A percentile compares a stretch with the other conserved stretches of the same genome.
Evolutionary conservation across 768 basidiomycete species (phyloP).

Genomic region (Lactarius sanguifluus): DNA sequence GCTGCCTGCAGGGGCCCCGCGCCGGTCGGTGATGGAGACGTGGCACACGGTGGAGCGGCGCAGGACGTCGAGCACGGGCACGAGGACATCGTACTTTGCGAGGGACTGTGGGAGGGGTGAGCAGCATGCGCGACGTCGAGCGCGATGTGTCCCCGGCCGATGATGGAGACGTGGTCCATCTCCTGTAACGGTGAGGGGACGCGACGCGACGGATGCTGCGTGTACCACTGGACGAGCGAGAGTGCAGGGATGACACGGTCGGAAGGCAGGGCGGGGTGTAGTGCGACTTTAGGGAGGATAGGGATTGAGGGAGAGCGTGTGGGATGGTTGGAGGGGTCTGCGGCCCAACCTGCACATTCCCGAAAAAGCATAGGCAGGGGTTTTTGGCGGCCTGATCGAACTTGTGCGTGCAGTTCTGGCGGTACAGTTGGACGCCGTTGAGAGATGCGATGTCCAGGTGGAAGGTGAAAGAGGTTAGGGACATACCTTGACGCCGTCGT

Average conservation of each 20-base stretch:
- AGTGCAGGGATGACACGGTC: slow-evolving; percentile 67
- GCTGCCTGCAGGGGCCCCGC: slow-evolving; percentile 86
- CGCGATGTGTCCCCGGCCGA: slow-evolving; percentile 95
- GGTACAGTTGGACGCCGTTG: background rate
- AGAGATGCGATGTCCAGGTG: slow-evolving; percentile 2
- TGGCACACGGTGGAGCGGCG: slow-evolving; percentile 61
- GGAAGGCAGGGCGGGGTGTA: slow-evolving; percentile 61
- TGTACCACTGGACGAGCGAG: slow-evolving; percentile 94
- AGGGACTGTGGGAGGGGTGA: slow-evolving; percentile 67
- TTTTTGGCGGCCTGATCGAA: slow-evolving; percentile 84
- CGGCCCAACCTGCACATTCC: slow-evolving; percentile 70
- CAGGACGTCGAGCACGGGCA: slow-evolving; percentile 68
- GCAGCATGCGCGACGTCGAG: slow-evolving; percentile 91
- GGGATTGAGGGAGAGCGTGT: slow-evolving; percentile 56
- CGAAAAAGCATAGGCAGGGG: slow-evolving; percentile 83
- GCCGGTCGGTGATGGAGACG: slow-evolving; percentile 79
- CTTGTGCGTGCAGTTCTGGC: slow-evolving; percentile 93
- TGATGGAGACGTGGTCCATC: slow-evolving; percentile 70
- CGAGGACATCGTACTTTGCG: slow-evolving; percentile 73
- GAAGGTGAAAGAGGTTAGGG: background rate
- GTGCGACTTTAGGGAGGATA: slow-evolving; percentile 58
- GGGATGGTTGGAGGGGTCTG: slow-evolving; percentile 44
- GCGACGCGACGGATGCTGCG: slow-evolving; percentile 75
- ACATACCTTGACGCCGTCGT: slow-evolving; percentile 92
- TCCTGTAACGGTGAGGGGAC: slow-evolving; percentile 63